Base-by-base conservation (phyloP, 768 basidiomycete species). In the Serendipita vermifera region DNA sequence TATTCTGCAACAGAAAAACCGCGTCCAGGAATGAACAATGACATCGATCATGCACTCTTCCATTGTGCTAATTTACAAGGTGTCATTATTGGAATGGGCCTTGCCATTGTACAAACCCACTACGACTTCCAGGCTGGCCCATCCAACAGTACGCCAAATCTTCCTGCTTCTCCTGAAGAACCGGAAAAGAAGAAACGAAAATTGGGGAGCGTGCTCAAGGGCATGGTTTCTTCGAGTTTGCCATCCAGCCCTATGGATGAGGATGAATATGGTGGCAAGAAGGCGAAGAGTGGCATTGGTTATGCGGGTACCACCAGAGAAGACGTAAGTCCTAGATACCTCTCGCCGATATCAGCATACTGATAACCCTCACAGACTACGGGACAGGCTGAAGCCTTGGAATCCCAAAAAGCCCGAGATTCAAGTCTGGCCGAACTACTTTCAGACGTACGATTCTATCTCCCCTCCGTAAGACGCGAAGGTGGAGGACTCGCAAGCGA, bases 31-130 rank as follows among this genome's bases (percentile, higher is more conserved):
- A 48, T 60, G 2, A 69, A 70, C 33, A 66, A 72, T 33, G 66
- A 72, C 6, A 68, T 71, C 27, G 77, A 80, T 40, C 77, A 79
- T 55, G 75, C 76, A 11, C 69, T 94, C 57, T 88, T 93, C 65
- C 92, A 96, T 69, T 96, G 92, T 68, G 77, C 87, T 4, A 86
- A 88, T 64, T 66, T 94, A 33, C 86, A 96, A 70, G 93, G 92
- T 35, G 79, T 88, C 13, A 82, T 96, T 60, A 73, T 97, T 3
- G 93, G 92, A n/a, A 76, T 94, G 35, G 92, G 93, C 6, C 76
- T 94, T 39, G 80, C 80, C 33, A 89, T 89, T 80, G 75, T 94
- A 38, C 89, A 94, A 67, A 74, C 79, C 55, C 68, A 76, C 33
- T 93, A 83, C 64, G 46, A 51, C 29, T 51, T 29, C 5, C 46